Evolutionary conservation across 768 basidiomycete species (phyloP).

Genomic region (Suillus paluster): DNA sequence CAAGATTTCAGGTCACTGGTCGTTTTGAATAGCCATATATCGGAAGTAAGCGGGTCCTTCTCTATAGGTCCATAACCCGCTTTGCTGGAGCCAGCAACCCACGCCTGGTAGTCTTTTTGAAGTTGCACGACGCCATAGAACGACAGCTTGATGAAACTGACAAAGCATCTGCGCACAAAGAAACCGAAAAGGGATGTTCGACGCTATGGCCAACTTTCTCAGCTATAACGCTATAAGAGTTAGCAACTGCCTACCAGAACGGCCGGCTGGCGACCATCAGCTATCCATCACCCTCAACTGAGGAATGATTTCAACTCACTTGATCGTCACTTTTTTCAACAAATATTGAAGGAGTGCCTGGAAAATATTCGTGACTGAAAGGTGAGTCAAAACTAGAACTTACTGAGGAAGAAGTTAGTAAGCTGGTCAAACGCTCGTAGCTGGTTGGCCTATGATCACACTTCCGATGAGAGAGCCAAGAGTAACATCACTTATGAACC

Average conservation of each 20-base stretch:
- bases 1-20: constrained; percentile 67
- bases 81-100: constrained; percentile 54
- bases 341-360: constrained; percentile 63
- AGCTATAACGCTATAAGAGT: not conserved
- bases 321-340: constrained; percentile 63
- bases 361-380: constrained; percentile 7
- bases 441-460: constrained; percentile 45
- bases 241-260: constrained; percentile 24
- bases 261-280: constrained; percentile 22
- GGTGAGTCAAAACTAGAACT: constrained; percentile 13
- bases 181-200: constrained; percentile 82
- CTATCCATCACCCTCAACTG: not conserved
- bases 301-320: constrained; percentile 29
- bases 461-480: not conserved
- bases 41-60: constrained; percentile 57
- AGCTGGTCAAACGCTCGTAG: constrained; percentile 61
- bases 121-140: constrained; percentile 72
- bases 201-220: constrained; percentile 42
- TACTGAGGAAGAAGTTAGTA: constrained; percentile 59
- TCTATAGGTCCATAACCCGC: constrained; percentile 53
- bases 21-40: constrained; percentile 61
- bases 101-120: constrained; percentile 66
- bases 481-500: constrained; percentile 4
- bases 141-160: constrained; percentile 77
- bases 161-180: constrained; percentile 77